These are phyloP conservation scores for Kluyveromyces dobzhanskii DNA, from an alignment of 805 yeast genomes.

Conservation along the genomic window DNA sequence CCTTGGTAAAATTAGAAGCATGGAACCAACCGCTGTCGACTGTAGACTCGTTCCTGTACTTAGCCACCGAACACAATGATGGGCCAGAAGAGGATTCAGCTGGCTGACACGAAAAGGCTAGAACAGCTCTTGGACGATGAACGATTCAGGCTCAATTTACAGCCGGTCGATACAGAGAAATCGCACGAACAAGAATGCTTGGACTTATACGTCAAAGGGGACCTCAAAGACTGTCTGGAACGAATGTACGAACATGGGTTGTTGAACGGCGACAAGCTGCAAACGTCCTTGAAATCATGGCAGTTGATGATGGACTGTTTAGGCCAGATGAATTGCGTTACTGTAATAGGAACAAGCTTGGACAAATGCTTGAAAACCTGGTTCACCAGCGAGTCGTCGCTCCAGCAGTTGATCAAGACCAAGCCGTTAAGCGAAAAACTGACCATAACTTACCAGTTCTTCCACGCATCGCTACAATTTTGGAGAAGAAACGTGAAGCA, in stretches of 20 bases:
- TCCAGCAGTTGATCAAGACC: background rate
- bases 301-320: constrained; percentile 9
- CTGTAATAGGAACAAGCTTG: background rate
- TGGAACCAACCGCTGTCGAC: too few relatives aligned
- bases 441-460: background rate
- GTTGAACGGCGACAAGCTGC: constrained; percentile 7
- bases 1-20: too few relatives aligned
- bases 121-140: constrained; percentile 18
- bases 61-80: background rate
- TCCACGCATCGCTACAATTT: constrained; percentile 1
- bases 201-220: constrained; percentile 16
- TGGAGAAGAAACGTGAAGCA: constrained; percentile 2
- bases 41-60: too few relatives aligned
- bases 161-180: background rate
- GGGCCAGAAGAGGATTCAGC: background rate
- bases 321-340: background rate
- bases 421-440: background rate
- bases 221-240: constrained; percentile 15
- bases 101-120: constrained; percentile 6
- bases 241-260: constrained; percentile 13
- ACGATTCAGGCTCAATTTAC: constrained; percentile 5
- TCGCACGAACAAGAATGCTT: constrained; percentile 12
- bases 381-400: constrained; percentile 4
- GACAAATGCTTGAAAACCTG: constrained; percentile 8
- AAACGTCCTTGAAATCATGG: constrained; percentile 5